phyloP scores from a whole-genome alignment of 2,329 filamentous ascomycete genomes.

The Ilyonectria sp. region DNA sequence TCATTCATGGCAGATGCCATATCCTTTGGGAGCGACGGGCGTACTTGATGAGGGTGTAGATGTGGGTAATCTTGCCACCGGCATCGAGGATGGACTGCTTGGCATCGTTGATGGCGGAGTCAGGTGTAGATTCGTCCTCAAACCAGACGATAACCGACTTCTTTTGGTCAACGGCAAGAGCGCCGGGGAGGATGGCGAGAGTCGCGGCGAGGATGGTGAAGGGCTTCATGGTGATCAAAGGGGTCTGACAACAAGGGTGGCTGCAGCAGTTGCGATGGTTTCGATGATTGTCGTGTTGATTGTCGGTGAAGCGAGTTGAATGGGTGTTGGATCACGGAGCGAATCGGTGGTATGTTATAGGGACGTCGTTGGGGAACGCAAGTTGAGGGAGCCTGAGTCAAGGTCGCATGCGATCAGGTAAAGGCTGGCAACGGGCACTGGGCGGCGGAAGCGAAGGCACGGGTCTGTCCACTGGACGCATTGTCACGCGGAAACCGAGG shows the following conservation, averaged over 20 bases:
- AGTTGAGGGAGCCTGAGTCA: slow-evolving; percentile 1
- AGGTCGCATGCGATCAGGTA: slow-evolving; percentile 19
- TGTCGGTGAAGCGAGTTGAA: neutral
- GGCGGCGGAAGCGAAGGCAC: slow-evolving; percentile 12
- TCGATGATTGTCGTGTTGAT: slow-evolving; percentile 7
- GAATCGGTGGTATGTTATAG: neutral
- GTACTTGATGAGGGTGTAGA: slow-evolving; percentile 79
- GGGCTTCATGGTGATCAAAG: slow-evolving; percentile 73
- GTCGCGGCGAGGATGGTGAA: slow-evolving; percentile 66
- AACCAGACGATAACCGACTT: slow-evolving; percentile 87
- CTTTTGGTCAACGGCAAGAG: slow-evolving; percentile 74
- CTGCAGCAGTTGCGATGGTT: neutral
- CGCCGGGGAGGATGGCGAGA: slow-evolving; percentile 71
- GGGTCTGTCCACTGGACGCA: slow-evolving; percentile 15
- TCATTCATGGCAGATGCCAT: slow-evolving; percentile 10
- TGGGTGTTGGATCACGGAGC: neutral
- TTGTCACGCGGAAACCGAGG: slow-evolving; percentile 20
- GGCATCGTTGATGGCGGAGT: slow-evolving; percentile 77
- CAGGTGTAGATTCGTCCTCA: slow-evolving; percentile 74
- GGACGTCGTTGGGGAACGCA: neutral
- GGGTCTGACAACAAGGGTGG: slow-evolving; percentile 8
- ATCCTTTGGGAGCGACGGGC: slow-evolving; percentile 44
- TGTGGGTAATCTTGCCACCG: slow-evolving; percentile 85
- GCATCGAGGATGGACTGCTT: slow-evolving; percentile 79
- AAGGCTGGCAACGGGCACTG: neutral